These are phyloP conservation scores for Zychaea mexicana DNA, from an alignment of 371 early-diverging fungal genomes.

Conservation along the genomic window DNA sequence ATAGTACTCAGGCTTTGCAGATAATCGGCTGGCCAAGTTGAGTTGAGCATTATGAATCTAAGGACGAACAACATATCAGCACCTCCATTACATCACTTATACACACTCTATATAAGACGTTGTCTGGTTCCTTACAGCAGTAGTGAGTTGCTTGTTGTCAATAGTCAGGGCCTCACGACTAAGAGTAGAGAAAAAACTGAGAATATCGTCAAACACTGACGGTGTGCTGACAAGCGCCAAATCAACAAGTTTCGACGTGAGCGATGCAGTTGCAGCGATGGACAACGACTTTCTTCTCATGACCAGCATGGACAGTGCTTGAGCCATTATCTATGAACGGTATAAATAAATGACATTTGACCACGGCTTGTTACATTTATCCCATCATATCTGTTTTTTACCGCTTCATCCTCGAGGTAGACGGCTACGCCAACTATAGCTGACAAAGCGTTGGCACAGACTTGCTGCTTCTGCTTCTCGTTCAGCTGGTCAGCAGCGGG, in stretches of 20 bases:
- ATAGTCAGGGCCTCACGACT: conserved; percentile 49
- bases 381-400: conserved; percentile 23
- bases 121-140: conserved; percentile 45
- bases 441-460: conserved; percentile 10
- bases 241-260: conserved; percentile 60
- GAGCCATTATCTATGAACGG: conserved; percentile 52
- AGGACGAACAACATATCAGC: conserved; percentile 3
- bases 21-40: conserved; percentile 55
- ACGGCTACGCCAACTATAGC: conserved; percentile 72
- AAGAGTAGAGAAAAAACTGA: conserved; percentile 50
- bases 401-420: conserved; percentile 62
- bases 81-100: no score
- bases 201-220: conserved; percentile 55
- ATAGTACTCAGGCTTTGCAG: conserved; percentile 56
- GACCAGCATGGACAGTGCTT: conserved; percentile 63
- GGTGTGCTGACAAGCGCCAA: conserved; percentile 61
- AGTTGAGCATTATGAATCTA: conserved; percentile 44
- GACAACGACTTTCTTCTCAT: conserved; percentile 59
- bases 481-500: conserved; percentile 32
- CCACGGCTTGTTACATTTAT: no score
- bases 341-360: neutral
- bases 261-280: conserved; percentile 46
- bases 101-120: no score
- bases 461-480: conserved; percentile 36
- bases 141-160: conserved; percentile 53